These are phyloP conservation scores for Diddensiella santjacobensis DNA, from an alignment of 805 yeast species.

Conservation along the genomic window DNA sequence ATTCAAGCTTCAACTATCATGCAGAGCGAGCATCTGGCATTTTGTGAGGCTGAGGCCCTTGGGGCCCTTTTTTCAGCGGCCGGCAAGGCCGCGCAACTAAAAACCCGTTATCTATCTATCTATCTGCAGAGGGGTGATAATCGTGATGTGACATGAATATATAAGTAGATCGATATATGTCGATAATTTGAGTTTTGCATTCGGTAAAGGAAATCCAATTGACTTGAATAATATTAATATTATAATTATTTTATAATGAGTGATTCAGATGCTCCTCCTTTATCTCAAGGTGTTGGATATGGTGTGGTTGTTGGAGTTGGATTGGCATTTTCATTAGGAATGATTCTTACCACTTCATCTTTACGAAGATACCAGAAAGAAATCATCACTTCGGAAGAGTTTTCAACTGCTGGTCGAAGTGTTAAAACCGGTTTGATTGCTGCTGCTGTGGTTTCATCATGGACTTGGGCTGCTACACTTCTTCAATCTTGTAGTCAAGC, in stretches of 20 bases:
- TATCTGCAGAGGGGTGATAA: no score
- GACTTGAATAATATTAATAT: neutral
- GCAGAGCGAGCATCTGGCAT: no score
- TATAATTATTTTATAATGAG: neutral
- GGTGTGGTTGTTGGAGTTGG: slow-evolving; percentile 90
- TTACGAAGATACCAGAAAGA: slow-evolving; percentile 78
- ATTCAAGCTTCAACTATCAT: no score
- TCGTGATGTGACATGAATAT: no score
- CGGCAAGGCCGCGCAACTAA: neutral
- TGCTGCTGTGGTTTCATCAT: slow-evolving; percentile 86
- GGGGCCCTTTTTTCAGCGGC: no score
- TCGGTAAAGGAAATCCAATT: neutral
- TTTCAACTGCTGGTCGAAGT: slow-evolving; percentile 87
- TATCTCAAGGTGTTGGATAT: slow-evolving; percentile 80
- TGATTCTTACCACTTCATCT: slow-evolving; percentile 70
- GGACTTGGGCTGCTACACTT: slow-evolving; percentile 92
- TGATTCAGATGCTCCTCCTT: slow-evolving; percentile 28
- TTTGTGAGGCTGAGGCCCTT: no score
- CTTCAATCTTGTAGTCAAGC: slow-evolving; percentile 75
- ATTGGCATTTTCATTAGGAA: slow-evolving; percentile 55
- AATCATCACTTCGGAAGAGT: slow-evolving; percentile 87
- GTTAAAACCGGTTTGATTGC: slow-evolving; percentile 82
- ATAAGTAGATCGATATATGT: neutral
- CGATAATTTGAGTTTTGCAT: neutral
- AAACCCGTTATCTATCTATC: neutral